phyloP scores from a whole-genome alignment of 805 yeast genomes.

The Candida schatavii region DNA sequence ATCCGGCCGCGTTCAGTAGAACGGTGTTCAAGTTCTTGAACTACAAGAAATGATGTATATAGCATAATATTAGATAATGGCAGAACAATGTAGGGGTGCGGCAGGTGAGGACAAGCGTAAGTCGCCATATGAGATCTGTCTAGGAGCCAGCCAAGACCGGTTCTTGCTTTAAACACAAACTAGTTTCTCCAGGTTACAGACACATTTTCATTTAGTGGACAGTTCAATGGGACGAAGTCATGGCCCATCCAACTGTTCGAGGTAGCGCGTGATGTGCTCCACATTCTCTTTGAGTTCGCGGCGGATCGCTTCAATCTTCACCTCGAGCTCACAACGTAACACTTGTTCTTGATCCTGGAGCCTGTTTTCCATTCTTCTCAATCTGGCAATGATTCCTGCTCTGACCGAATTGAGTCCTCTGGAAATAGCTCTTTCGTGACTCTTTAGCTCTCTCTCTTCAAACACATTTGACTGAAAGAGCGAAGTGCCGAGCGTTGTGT shows the following conservation, averaged over 20 bases:
- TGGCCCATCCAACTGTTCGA: too few relatives aligned
- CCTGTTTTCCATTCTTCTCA: constrained; percentile 12
- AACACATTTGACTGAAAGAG: neutral
- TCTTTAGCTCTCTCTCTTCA: neutral
- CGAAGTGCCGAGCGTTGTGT: neutral
- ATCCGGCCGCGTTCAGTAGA: constrained; percentile 35
- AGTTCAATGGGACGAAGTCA: too few relatives aligned
- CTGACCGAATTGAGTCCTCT: constrained; percentile 11
- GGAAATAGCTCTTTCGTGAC: constrained; percentile 7
- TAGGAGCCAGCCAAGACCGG: too few relatives aligned
- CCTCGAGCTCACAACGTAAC: constrained; percentile 11
- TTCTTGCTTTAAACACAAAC: too few relatives aligned
- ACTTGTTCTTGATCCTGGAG: constrained; percentile 9
- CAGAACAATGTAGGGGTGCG: too few relatives aligned
- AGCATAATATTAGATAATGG: neutral
- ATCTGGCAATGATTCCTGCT: constrained; percentile 9
- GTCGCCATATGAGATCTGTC: too few relatives aligned
- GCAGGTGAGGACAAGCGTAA: too few relatives aligned
- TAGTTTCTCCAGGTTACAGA: too few relatives aligned
- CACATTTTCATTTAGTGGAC: too few relatives aligned
- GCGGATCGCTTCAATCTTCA: constrained; percentile 11
- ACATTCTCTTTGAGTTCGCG: neutral
- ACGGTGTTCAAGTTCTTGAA: constrained; percentile 31
- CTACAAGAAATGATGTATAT: neutral
- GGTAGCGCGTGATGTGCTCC: too few relatives aligned